A percentile compares a stretch with the other conserved stretches of the same genome.
These are phyloP conservation scores for Thoreauomyces humboldtii DNA, from an alignment of 192 early-diverging fungal species.

Conservation along the genomic window DNA sequence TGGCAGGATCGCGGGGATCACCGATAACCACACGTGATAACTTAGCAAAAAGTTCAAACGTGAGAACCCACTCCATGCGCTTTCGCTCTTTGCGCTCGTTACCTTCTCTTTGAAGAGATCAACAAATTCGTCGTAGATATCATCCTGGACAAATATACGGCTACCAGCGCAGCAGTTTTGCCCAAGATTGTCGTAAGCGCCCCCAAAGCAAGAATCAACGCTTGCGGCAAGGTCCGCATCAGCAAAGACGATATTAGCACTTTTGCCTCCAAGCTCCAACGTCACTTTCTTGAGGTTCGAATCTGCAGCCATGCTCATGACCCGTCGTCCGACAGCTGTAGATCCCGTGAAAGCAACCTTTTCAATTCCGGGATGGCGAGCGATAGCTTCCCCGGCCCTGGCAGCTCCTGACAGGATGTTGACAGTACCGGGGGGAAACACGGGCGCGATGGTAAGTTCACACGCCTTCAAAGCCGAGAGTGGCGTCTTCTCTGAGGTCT, in stretches of 20 bases:
- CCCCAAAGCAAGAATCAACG: slow-evolving; percentile 31
- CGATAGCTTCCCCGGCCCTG: slow-evolving; percentile 37
- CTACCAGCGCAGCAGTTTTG: slow-evolving; percentile 53
- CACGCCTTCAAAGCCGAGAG: slow-evolving; percentile 35
- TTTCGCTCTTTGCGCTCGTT: no score
- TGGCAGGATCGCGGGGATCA: slow-evolving; percentile 32
- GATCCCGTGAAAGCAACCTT: slow-evolving; percentile 43
- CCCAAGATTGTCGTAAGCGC: slow-evolving; percentile 46
- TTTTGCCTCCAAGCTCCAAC: slow-evolving; percentile 56
- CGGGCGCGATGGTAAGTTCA: slow-evolving; percentile 30
- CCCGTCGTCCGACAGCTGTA: slow-evolving; percentile 25
- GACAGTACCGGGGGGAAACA: slow-evolving; percentile 43
- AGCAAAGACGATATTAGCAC: slow-evolving; percentile 44
- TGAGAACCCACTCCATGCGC: no score
- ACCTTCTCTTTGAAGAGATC: slow-evolving; percentile 29
- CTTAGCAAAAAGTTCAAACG: no score
- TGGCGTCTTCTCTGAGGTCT: slow-evolving; percentile 39
- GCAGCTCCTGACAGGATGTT: slow-evolving; percentile 45
- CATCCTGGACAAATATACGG: slow-evolving; percentile 53
- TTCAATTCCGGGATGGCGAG: slow-evolving; percentile 32
- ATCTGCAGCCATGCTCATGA: slow-evolving; percentile 32
- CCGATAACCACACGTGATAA: no score
- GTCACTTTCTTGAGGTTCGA: slow-evolving; percentile 42
- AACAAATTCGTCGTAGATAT: slow-evolving; percentile 44
- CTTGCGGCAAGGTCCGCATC: slow-evolving; percentile 49